phyloP scores from a whole-genome alignment of 1,284 basidiomycete species.

The Amylostereum chailletii region DNA sequence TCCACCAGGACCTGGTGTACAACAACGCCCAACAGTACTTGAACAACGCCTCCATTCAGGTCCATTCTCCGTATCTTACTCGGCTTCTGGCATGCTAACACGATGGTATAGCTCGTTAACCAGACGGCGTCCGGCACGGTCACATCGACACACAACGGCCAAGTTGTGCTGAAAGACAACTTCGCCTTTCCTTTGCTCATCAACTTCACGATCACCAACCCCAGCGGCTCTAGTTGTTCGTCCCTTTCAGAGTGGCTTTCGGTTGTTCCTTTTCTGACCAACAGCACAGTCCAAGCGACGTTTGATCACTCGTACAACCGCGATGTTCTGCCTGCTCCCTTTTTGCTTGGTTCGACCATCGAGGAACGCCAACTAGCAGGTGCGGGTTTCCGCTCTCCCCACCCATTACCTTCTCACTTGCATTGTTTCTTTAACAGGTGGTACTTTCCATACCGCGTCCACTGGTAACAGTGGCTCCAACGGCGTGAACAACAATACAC shows the following conservation, averaged over 20 bases:
- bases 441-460: slow-evolving; percentile 39
- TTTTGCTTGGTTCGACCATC: slow-evolving; percentile 50
- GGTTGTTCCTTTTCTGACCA: neutral
- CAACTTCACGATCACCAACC: slow-evolving; percentile 40
- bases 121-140: slow-evolving; percentile 51
- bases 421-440: slow-evolving; percentile 26
- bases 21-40: slow-evolving; percentile 47
- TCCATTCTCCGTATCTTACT: slow-evolving; percentile 16
- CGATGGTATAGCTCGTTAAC: slow-evolving; percentile 23
- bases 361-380: slow-evolving; percentile 48
- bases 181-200: slow-evolving; percentile 62
- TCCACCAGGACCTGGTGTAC: slow-evolving; percentile 44
- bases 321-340: slow-evolving; percentile 45
- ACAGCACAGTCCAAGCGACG: slow-evolving; percentile 33
- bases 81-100: neutral
- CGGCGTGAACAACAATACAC: slow-evolving; percentile 61
- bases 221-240: slow-evolving; percentile 43
- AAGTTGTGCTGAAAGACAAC: slow-evolving; percentile 40
- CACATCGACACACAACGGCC: slow-evolving; percentile 52
- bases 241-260: slow-evolving; percentile 2
- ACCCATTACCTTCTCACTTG: neutral
- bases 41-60: slow-evolving; percentile 40
- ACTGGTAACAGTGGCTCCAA: slow-evolving; percentile 47
- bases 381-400: slow-evolving; percentile 19
- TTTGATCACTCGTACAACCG: slow-evolving; percentile 68